A percentile compares a stretch with the other conserved stretches of the same genome.
Evolutionary conservation across 371 early-diverging fungal genomes (phyloP).

Genomic region (Dinochytrium kinnereticum): DNA sequence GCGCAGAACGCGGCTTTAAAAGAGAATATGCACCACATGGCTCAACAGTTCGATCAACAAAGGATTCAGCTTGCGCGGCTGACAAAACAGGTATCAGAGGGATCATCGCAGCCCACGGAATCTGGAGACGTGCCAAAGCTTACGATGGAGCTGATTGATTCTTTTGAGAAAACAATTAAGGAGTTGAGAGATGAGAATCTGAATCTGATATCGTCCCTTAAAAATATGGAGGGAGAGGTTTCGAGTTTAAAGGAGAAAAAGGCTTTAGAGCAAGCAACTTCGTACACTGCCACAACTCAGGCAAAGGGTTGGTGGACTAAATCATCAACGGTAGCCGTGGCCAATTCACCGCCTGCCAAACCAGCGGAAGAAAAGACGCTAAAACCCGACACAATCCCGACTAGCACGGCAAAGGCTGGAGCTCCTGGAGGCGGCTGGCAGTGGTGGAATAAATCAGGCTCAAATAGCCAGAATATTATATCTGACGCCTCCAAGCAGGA

Average conservation of each 20-base stretch:
- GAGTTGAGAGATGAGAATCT: conserved; percentile 32
- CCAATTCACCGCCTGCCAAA: not conserved
- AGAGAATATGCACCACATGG: conserved; percentile 50
- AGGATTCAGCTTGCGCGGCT: conserved; percentile 21
- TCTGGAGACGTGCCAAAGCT: conserved; percentile 12
- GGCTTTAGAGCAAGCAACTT: too few species aligned
- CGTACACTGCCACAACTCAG: too few species aligned
- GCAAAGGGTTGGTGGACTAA: conserved; percentile 1
- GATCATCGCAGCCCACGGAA: conserved; percentile 8
- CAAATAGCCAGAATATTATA: not conserved
- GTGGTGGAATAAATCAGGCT: conserved; percentile 6
- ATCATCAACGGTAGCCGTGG: not conserved
- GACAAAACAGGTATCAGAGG: conserved; percentile 20
- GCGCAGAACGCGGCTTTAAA: conserved; percentile 45
- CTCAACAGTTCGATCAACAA: conserved; percentile 34
- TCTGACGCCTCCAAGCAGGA: not conserved
- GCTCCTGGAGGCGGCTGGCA: not conserved
- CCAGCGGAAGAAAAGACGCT: not conserved
- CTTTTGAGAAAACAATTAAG: conserved; percentile 28
- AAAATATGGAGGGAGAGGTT: conserved; percentile 1
- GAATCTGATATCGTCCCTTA: conserved; percentile 13
- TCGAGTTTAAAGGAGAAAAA: too few species aligned
- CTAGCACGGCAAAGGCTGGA: not conserved
- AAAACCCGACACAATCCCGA: not conserved
- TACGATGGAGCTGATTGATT: conserved; percentile 30